Base-by-base conservation (phyloP, 2,329 filamentous ascomycete species). In the Alternaria atra region DNA sequence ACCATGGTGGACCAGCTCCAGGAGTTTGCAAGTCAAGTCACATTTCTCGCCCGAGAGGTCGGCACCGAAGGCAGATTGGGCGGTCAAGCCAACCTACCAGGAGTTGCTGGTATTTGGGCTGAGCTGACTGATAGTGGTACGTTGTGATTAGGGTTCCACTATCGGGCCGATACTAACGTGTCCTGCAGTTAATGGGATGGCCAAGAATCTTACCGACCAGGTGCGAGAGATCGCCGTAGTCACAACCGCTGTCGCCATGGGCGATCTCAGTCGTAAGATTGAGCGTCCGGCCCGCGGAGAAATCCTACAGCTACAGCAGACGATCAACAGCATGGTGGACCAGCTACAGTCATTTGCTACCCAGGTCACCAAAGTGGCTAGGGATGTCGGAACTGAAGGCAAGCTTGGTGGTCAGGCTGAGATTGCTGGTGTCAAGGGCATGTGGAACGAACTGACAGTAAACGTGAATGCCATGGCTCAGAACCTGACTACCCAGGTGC, bases 1-100 rank as follows among this genome's bases (percentile, higher is more conserved):
- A 96, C 92, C 69, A 98, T 98, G 94, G 97, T 98, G 88, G 94
- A 98, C 77, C 94, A 97, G 80, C 86, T 98, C 61, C 94, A 97
- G 77, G 92, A 96, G 61, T 98, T 98, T 80, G 94, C 94, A 67
- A 96, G 92, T 79, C 94, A 98, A 82, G 94, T 98, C 73, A 97
- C 94, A 34, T 91, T 93, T 69, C 90, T 98, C 69, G 94, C 94
- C 54, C 91, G 93, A 78, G 94, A 98, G 80, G 94, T 98, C 83
- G 94, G 94, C 70, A 98, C 94, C 12, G 94, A 98, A 79, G 94
- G 94, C 75, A 90, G 95, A 65, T 89, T 98, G 42, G 94, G 94
- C 72, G 94, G 94, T 43, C 94, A 98, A 79, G 94, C 94, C 60
- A 91, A 93, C 78, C 94, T 98, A 64, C 91, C 93, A 67, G 94